phyloP scores from a whole-genome alignment of 1,139 yeast genomes.

The Blastobotrys aristatus region DNA sequence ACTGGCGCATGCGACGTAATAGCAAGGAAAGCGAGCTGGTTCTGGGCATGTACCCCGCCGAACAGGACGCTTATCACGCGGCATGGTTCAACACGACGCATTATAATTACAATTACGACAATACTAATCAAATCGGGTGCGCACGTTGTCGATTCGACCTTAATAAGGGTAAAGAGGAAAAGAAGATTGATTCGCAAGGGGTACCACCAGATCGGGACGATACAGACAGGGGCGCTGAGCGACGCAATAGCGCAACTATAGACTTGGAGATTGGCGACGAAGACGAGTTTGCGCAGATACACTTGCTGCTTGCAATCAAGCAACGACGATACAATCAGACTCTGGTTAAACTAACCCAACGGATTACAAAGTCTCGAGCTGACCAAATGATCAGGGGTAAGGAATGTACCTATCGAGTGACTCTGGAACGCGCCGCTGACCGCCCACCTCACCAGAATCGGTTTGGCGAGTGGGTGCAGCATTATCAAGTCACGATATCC shows the following conservation, averaged over 20 bases:
- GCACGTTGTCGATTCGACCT: background rate
- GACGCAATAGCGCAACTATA: background rate
- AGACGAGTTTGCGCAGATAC: constrained; percentile 22
- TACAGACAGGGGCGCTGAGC: too few species aligned
- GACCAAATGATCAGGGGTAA: constrained; percentile 15
- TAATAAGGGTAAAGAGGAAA: background rate
- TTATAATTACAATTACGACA: background rate
- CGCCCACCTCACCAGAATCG: constrained; percentile 17
- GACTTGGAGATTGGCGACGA: constrained; percentile 16
- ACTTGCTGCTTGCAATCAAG: constrained; percentile 16
- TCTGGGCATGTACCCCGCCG: constrained; percentile 16
- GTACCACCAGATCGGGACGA: too few species aligned
- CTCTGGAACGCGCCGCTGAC: constrained; percentile 4
- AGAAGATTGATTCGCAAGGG: background rate
- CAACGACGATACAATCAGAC: constrained; percentile 11
- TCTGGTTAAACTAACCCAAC: constrained; percentile 18
- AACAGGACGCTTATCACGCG: constrained; percentile 11
- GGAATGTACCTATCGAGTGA: constrained; percentile 20
- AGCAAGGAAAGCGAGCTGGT: constrained; percentile 8
- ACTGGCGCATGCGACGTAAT: constrained; percentile 8
- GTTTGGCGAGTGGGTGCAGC: constrained; percentile 12
- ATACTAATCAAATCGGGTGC: background rate
- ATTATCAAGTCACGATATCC: constrained; percentile 18
- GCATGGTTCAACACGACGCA: constrained; percentile 17
- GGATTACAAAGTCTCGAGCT: constrained; percentile 17